Evolutionary conservation across 2,329 filamentous ascomycete genomes (phyloP).

Genomic region (Colletotrichum aenigma): DNA sequence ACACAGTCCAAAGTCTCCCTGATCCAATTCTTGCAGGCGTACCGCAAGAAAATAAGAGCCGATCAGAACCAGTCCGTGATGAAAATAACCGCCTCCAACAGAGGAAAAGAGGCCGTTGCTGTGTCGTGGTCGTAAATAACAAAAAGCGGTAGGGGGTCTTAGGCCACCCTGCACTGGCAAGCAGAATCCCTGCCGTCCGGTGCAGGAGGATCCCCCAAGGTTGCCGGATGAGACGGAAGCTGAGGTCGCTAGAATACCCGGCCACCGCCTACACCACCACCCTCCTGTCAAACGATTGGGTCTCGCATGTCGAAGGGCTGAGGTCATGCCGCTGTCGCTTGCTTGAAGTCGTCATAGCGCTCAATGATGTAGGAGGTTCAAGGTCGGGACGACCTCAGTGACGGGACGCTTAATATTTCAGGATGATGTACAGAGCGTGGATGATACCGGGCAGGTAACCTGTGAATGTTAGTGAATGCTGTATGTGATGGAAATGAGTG

Average conservation of each 20-base stretch:
- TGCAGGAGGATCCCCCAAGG: background rate
- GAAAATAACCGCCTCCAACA: background rate
- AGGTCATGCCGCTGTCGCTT: background rate
- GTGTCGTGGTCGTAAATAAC: slow-evolving; percentile 4
- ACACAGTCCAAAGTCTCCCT: background rate
- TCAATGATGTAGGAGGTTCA: background rate
- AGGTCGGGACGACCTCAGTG: background rate
- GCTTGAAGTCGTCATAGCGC: background rate
- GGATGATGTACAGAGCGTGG: slow-evolving; percentile 91
- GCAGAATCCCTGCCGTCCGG: background rate
- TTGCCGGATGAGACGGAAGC: slow-evolving; percentile 13
- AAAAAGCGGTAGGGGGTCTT: background rate
- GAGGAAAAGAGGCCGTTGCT: slow-evolving; percentile 18
- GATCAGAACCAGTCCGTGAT: background rate
- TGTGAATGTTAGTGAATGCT: slow-evolving; percentile 30
- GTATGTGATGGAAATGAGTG: background rate
- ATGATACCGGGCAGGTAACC: slow-evolving; percentile 81
- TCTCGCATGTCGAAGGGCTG: background rate
- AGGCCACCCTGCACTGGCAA: background rate
- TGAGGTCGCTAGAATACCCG: background rate
- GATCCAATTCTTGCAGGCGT: background rate
- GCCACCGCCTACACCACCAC: background rate
- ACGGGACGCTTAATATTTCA: slow-evolving; percentile 71
- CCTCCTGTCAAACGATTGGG: background rate
- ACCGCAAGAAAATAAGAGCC: background rate